Evolutionary conservation across 73 alveolate genomes (phyloP).

Genomic region (Uronychia binucleata): DNA sequence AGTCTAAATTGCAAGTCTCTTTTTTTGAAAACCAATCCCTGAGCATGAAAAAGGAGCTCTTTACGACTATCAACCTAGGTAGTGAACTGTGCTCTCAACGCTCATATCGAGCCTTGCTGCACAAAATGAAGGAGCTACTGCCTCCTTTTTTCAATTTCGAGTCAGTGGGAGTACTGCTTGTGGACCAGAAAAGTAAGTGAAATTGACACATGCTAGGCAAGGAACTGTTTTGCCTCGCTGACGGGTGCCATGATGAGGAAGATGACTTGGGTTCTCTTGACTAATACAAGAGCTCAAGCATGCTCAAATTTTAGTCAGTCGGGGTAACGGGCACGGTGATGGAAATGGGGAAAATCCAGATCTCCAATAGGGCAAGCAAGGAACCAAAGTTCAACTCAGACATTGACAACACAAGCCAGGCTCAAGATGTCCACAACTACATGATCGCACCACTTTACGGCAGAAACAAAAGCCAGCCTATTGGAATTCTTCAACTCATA

Average conservation of each 20-base stretch:
- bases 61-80: constrained; percentile 30
- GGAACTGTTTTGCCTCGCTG: constrained; percentile 34
- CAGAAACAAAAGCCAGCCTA: constrained; percentile 15
- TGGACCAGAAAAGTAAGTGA: constrained; percentile 22
- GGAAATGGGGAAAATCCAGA: constrained; percentile 18
- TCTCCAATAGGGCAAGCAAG: constrained; percentile 32
- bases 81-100: constrained; percentile 35
- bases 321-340: constrained; percentile 44
- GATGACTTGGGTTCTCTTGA: constrained; percentile 22
- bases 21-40: background rate
- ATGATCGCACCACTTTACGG: constrained; percentile 48
- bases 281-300: constrained; percentile 21
- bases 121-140: constrained; percentile 6
- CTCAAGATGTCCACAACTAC: constrained; percentile 35
- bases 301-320: constrained; percentile 17
- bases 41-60: constrained; percentile 9
- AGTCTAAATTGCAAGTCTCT: background rate
- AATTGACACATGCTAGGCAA: background rate
- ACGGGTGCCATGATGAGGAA: background rate
- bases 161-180: constrained; percentile 33
- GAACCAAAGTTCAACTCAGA: constrained; percentile 35
- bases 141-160: constrained; percentile 42
- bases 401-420: constrained; percentile 29
- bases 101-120: constrained; percentile 28
- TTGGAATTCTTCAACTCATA: constrained; percentile 34